These are phyloP conservation scores for Myriangium duriaei DNA, from an alignment of 2,329 filamentous ascomycete genomes.

Conservation along the genomic window DNA sequence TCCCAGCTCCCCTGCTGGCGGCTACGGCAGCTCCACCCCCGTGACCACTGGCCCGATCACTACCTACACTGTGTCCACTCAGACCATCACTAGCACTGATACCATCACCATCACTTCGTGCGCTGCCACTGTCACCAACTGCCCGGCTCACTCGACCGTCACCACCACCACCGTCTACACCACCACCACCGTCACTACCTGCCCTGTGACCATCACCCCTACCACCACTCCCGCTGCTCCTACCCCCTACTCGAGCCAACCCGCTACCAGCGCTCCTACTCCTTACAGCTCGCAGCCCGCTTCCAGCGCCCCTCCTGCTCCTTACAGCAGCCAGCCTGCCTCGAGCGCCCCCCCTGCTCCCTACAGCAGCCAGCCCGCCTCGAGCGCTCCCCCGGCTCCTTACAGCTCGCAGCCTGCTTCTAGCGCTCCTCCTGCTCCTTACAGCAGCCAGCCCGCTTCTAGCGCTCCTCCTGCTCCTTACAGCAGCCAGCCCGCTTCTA, in stretches of 20 bases:
- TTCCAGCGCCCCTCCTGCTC: neutral
- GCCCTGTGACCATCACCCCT: conserved; percentile 2
- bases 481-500: neutral
- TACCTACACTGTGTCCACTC: conserved; percentile 7
- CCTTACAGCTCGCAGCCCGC: too few species aligned
- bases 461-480: neutral
- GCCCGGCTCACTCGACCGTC: conserved; percentile 14
- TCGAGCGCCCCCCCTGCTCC: too few species aligned
- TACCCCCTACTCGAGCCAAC: too few species aligned
- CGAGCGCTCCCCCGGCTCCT: neutral
- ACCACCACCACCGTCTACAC: conserved; percentile 15
- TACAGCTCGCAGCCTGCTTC: neutral
- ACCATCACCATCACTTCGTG: conserved; percentile 17
- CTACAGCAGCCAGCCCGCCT: neutral
- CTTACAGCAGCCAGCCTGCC: neutral
- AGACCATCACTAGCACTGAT: conserved; percentile 19
- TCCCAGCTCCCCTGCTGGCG: conserved; percentile 12
- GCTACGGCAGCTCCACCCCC: conserved; percentile 13
- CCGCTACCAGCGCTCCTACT: too few species aligned
- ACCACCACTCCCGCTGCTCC: neutral
- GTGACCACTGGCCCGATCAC: conserved; percentile 10
- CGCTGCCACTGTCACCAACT: conserved; percentile 16
- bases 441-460: neutral
- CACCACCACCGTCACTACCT: conserved; percentile 5
- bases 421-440: too few species aligned